A percentile compares a stretch with the other conserved stretches of the same genome.
phyloP scores from a whole-genome alignment of 140 eudicot genomes.

The Ambrosia hybrid region DNA sequence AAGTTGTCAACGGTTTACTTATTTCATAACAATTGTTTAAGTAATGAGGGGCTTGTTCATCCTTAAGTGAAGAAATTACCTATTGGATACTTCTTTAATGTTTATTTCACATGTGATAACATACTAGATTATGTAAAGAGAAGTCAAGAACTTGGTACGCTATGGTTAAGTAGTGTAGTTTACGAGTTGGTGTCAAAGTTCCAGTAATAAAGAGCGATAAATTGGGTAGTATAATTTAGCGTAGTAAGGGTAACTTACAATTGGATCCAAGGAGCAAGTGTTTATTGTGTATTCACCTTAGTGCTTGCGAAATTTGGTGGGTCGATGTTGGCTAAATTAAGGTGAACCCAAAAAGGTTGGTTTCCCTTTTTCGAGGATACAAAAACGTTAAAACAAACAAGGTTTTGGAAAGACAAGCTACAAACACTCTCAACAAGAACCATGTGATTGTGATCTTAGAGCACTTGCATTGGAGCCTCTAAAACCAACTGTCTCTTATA shows the following conservation, averaged over 20 bases:
- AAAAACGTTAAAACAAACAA: slow-evolving; percentile 4
- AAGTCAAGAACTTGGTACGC: slow-evolving; percentile 1
- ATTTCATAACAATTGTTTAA: not conserved
- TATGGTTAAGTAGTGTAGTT: slow-evolving; percentile 14
- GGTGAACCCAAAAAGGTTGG: not conserved
- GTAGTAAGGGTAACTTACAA: not conserved
- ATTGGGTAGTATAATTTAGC: not conserved
- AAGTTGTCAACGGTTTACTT: not conserved
- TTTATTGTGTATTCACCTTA: not conserved
- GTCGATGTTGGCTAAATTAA: slow-evolving; percentile 3
- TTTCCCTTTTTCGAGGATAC: not conserved
- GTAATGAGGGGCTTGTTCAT: not conserved
- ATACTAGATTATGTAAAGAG: not conserved
- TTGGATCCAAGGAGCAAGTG: slow-evolving; percentile 3
- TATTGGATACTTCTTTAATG: slow-evolving; percentile 9
- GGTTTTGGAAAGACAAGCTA: slow-evolving; percentile 4
- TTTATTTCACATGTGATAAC: not conserved
- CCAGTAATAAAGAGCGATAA: slow-evolving; percentile 4
- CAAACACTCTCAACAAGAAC: not conserved
- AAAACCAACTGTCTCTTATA: no score
- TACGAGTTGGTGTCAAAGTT: slow-evolving; percentile 1
- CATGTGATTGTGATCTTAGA: not conserved
- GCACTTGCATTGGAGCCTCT: no score
- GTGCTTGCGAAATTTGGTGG: not conserved
- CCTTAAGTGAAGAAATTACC: not conserved